Percentiles rank a stretch among this genome's conserved stretches.
phyloP scores from a whole-genome alignment of 2,329 filamentous ascomycete species.

The Colletotrichum siamense region DNA sequence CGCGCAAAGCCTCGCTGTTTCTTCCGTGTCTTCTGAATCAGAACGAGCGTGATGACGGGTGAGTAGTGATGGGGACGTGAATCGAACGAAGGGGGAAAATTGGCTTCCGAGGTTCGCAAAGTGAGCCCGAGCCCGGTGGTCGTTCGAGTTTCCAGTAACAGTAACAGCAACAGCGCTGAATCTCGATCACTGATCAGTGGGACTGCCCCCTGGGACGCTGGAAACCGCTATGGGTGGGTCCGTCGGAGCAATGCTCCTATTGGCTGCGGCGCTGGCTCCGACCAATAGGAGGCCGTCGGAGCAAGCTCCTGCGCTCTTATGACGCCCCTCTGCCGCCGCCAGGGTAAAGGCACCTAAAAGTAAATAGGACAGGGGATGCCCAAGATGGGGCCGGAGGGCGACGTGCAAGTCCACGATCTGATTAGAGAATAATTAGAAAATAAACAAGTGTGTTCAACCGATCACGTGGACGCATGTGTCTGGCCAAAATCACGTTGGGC shows the following conservation, averaged over 20 bases:
- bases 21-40: neutral
- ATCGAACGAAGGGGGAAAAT: neutral
- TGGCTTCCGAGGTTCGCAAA: neutral
- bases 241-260: neutral
- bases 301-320: neutral
- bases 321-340: neutral
- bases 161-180: neutral
- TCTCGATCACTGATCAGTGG: conserved; percentile 5
- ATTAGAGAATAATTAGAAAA: neutral
- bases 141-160: neutral
- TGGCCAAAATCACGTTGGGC: neutral
- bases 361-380: neutral
- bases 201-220: neutral
- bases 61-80: neutral
- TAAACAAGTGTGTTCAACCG: neutral
- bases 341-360: neutral
- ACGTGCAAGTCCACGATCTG: neutral
- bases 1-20: neutral
- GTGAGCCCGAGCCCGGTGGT: neutral
- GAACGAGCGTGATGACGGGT: neutral
- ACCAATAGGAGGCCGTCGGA: conserved; percentile 15
- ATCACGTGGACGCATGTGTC: neutral
- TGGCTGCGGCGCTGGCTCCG: neutral
- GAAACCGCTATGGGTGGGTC: neutral
- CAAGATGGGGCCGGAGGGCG: neutral